These are phyloP conservation scores for Inosperma sp. DNA, from an alignment of 768 basidiomycete species.

Conservation along the genomic window DNA sequence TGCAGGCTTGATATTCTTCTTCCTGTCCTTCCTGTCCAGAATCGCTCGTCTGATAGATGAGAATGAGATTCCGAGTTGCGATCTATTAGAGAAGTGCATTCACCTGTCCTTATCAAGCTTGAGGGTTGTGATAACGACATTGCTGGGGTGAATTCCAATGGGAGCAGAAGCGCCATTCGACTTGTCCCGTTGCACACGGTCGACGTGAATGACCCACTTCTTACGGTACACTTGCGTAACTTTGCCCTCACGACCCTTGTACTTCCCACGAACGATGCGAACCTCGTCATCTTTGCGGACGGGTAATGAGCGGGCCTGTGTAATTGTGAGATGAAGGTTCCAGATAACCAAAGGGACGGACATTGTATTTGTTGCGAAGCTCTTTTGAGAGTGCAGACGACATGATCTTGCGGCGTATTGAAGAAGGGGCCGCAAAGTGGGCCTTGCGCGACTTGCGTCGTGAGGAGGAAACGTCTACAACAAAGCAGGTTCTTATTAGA, in stretches of 20 bases:
- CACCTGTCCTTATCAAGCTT: slow-evolving; percentile 91
- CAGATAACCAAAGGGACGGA: slow-evolving; percentile 37
- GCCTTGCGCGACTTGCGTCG: slow-evolving; percentile 98
- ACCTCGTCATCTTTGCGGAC: slow-evolving; percentile 99
- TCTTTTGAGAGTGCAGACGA: slow-evolving; percentile 94
- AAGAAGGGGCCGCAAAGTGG: slow-evolving; percentile 95
- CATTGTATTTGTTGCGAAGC: slow-evolving; percentile 86
- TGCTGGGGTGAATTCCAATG: slow-evolving; percentile 95
- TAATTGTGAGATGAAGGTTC: slow-evolving; percentile 1
- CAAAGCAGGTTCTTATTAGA: slow-evolving; percentile 11
- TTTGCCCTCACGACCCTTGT: slow-evolving; percentile 99
- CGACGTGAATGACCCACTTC: slow-evolving; percentile 98
- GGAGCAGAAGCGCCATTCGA: slow-evolving; percentile 91
- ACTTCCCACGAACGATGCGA: slow-evolving; percentile 92
- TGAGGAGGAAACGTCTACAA: slow-evolving; percentile 79
- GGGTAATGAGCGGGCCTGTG: slow-evolving; percentile 82
- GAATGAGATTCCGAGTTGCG: neutral
- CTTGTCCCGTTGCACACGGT: slow-evolving; percentile 96
- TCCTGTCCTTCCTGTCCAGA: slow-evolving; percentile 79
- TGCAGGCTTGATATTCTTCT: slow-evolving; percentile 48
- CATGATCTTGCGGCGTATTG: slow-evolving; percentile 96
- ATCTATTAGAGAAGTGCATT: slow-evolving; percentile 15
- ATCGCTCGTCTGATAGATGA: slow-evolving; percentile 62
- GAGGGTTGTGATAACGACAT: slow-evolving; percentile 89
- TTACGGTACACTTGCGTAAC: slow-evolving; percentile 97